Evolutionary conservation across 1,284 basidiomycete genomes (phyloP).

Genomic region (Moniliophthora roreri): DNA sequence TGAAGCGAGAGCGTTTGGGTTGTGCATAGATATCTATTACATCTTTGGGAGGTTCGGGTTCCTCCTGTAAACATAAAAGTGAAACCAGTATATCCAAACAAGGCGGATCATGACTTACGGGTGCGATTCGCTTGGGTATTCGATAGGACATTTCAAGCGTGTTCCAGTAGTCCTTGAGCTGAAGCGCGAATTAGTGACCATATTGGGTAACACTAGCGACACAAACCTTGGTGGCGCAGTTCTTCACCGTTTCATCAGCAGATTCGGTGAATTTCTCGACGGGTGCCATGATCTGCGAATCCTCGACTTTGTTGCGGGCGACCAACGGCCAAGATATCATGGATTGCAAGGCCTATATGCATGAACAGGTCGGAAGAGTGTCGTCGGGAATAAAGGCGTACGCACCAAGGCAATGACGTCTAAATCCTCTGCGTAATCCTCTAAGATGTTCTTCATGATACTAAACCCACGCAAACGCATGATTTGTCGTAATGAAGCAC

Average conservation of each 20-base stretch:
- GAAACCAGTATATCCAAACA: no score
- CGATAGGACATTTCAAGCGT: conserved; percentile 77
- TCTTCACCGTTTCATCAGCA: conserved; percentile 56
- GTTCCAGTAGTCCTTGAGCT: conserved; percentile 78
- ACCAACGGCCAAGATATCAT: conserved; percentile 84
- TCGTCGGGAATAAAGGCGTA: conserved; percentile 13
- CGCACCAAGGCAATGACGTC: conserved; percentile 73
- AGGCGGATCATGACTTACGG: no score
- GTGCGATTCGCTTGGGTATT: conserved; percentile 69
- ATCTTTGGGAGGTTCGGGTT: no score
- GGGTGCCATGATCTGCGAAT: conserved; percentile 74
- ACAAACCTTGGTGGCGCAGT: conserved; percentile 59
- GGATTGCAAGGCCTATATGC: conserved; percentile 66
- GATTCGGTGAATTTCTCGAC: conserved; percentile 58
- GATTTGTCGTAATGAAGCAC: conserved; percentile 77
- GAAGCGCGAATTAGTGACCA: conserved; percentile 8
- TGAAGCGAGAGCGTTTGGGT: background rate
- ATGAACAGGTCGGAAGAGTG: background rate
- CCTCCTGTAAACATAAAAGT: no score
- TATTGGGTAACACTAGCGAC: background rate
- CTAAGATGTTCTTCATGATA: conserved; percentile 86
- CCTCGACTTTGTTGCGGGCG: conserved; percentile 91
- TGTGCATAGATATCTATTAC: background rate
- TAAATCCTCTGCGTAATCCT: conserved; percentile 74
- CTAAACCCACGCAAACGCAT: conserved; percentile 95